These are phyloP conservation scores for Pythium guiyangense DNA, from an alignment of 352 stramenopile species.

Conservation along the genomic window DNA sequence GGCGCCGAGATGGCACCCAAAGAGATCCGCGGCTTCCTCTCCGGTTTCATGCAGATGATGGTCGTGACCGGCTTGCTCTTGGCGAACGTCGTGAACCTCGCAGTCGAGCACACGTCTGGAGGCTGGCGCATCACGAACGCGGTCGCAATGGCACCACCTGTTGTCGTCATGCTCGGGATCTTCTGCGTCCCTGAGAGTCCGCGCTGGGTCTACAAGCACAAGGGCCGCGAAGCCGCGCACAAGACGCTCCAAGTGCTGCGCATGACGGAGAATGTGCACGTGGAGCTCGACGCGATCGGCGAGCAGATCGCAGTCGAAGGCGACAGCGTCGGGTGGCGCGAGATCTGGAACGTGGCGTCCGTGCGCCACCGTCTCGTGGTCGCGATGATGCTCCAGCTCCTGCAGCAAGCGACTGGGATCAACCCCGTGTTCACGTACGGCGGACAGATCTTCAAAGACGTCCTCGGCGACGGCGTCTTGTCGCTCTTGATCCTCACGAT, in stretches of 20 bases:
- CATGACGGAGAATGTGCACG: slow-evolving; percentile 20
- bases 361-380: slow-evolving; percentile 26
- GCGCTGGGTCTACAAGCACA: slow-evolving; percentile 41
- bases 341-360: slow-evolving; percentile 19
- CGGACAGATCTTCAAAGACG: slow-evolving; percentile 31
- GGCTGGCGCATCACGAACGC: slow-evolving; percentile 33
- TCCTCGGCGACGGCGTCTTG: slow-evolving; percentile 25
- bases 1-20: slow-evolving; percentile 37
- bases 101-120: slow-evolving; percentile 15
- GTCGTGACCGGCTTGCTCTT: slow-evolving; percentile 33
- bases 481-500: slow-evolving; percentile 12
- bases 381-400: slow-evolving; percentile 26
- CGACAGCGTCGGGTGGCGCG: slow-evolving; percentile 18
- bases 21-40: slow-evolving; percentile 32
- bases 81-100: slow-evolving; percentile 32
- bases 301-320: slow-evolving; percentile 34
- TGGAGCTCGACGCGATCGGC: slow-evolving; percentile 38
- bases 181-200: slow-evolving; percentile 46
- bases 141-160: slow-evolving; percentile 22
- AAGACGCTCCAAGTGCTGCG: slow-evolving; percentile 24
- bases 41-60: slow-evolving; percentile 40
- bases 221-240: slow-evolving; percentile 24
- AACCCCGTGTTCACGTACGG: slow-evolving; percentile 34
- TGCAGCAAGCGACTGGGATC: slow-evolving; percentile 43
- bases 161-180: slow-evolving; percentile 39